Conservation (phyloP, 2,329 filamentous ascomycete species). For the Colletotrichum chrysophilum region DNA sequence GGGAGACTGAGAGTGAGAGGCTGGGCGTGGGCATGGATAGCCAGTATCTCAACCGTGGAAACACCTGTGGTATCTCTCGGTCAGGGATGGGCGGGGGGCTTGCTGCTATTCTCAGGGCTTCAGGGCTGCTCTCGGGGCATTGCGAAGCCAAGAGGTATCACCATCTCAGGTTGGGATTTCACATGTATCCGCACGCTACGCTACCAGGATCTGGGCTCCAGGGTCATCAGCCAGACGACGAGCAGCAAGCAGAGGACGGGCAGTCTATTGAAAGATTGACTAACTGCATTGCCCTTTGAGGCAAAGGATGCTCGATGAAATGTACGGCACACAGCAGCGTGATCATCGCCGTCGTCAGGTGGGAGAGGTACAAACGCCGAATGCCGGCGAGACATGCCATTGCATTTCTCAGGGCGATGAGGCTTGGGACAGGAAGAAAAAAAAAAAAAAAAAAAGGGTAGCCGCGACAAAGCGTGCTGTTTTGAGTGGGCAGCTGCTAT, state of each 20-base stretch:
- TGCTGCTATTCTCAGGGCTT: conserved; percentile 9
- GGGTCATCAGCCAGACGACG: background rate
- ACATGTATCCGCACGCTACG: conserved; percentile 10
- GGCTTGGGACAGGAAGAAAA: background rate
- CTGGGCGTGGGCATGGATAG: background rate
- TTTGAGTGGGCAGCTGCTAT: conserved; percentile 7
- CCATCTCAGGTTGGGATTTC: conserved; percentile 11
- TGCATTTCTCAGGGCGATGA: background rate
- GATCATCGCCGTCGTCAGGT: background rate
- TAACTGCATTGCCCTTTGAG: background rate
- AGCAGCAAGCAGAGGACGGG: background rate
- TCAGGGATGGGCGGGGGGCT: conserved; percentile 5
- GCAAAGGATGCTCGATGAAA: background rate
- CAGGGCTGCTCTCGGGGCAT: conserved; percentile 2
- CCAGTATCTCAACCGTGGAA: background rate
- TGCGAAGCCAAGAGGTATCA: conserved; percentile 18
- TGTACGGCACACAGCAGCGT: background rate
- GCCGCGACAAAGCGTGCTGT: conserved; percentile 19
- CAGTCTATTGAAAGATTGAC: background rate
- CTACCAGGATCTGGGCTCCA: background rate
- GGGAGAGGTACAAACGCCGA: background rate
- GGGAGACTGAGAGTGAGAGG: background rate
- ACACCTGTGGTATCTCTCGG: background rate
- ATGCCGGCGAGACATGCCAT: conserved; percentile 9
- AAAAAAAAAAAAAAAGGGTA: background rate